Percentiles rank a stretch among this genome's conserved stretches.
Conservation (phyloP, 805 yeast species). For the Lipomyces sp. region DNA sequence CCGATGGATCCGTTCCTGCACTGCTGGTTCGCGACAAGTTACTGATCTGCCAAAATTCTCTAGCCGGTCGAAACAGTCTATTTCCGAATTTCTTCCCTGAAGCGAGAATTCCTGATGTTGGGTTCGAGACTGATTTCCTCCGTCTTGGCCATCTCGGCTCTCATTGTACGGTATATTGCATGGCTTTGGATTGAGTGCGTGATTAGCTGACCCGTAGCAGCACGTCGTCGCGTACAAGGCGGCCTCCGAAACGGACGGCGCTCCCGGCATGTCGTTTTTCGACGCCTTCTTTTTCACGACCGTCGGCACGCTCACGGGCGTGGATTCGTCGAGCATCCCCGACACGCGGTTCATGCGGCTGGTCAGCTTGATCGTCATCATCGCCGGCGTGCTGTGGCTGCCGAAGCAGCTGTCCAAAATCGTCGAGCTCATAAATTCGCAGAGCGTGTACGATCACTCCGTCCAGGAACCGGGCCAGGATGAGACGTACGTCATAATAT, state of each 20-base stretch:
- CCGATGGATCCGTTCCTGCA: neutral
- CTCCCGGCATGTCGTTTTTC: constrained; percentile 9
- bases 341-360: constrained; percentile 11
- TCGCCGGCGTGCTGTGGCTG: constrained; percentile 16
- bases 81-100: constrained; percentile 1
- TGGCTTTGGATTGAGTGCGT: neutral
- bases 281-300: constrained; percentile 21
- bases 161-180: constrained; percentile 7
- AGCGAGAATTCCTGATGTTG: constrained; percentile 2
- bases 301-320: constrained; percentile 14
- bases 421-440: constrained; percentile 12
- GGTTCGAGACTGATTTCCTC: constrained; percentile 5
- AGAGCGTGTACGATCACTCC: constrained; percentile 12
- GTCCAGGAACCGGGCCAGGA: neutral
- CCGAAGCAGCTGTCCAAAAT: constrained; percentile 12
- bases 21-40: neutral
- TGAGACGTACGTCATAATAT: constrained; percentile 5
- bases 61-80: constrained; percentile 11
- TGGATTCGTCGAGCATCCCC: constrained; percentile 12
- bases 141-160: constrained; percentile 11
- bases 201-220: neutral
- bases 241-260: constrained; percentile 1
- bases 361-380: constrained; percentile 10
- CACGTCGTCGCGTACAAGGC: constrained; percentile 13
- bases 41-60: neutral